These are phyloP conservation scores for Ceratocystis colombiana DNA, from an alignment of 2,329 filamentous ascomycete species.

Conservation along the genomic window DNA sequence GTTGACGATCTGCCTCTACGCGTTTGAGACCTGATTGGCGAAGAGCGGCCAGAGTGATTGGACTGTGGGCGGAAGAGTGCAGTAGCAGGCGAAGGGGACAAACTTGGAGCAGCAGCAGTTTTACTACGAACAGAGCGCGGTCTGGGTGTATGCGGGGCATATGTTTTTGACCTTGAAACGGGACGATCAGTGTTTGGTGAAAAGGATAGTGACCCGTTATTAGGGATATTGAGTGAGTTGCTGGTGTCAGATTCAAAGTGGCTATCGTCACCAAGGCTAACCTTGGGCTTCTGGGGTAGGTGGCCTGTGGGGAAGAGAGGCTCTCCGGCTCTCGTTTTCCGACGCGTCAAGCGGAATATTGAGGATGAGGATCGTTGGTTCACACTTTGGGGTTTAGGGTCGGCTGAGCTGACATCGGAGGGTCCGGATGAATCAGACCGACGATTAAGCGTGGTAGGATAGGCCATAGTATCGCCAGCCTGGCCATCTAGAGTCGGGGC, in stretches of 20 bases:
- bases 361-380: constrained; percentile 22
- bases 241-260: constrained; percentile 23
- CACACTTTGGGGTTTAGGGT: constrained; percentile 32
- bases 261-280: constrained; percentile 23
- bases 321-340: constrained; percentile 62
- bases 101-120: constrained; percentile 31
- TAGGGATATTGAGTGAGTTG: constrained; percentile 18
- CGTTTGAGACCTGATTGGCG: constrained; percentile 50
- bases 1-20: constrained; percentile 77
- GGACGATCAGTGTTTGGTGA: constrained; percentile 16
- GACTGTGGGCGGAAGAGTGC: constrained; percentile 42
- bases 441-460: constrained; percentile 18
- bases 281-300: constrained; percentile 62
- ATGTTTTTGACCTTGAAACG: constrained; percentile 12
- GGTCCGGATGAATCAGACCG: constrained; percentile 56
- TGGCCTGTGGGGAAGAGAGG: constrained; percentile 77
- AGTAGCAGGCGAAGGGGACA: constrained; percentile 39
- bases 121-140: constrained; percentile 23
- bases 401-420: constrained; percentile 72
- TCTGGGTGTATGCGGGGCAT: constrained; percentile 19
- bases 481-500: constrained; percentile 10
- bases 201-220: constrained; percentile 12
- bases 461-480: constrained; percentile 44
- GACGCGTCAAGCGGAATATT: constrained; percentile 67
- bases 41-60: constrained; percentile 54